These are phyloP conservation scores for Boehmeria nivea DNA, from an alignment of 306 rosid genomes.

Conservation along the genomic window DNA sequence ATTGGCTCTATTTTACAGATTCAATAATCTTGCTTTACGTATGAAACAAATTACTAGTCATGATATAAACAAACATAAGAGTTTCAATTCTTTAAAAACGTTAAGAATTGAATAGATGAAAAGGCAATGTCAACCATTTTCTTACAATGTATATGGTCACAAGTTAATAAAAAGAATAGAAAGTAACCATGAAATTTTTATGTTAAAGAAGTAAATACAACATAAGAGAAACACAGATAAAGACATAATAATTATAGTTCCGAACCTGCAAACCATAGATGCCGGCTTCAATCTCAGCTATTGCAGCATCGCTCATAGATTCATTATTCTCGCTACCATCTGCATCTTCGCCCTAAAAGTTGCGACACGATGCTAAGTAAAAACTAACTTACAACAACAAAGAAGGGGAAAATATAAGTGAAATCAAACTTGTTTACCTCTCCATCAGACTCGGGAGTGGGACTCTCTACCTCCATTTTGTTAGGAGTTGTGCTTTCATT, in stretches of 20 bases:
- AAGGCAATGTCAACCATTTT: too few relatives aligned
- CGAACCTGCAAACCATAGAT: conserved; percentile 80
- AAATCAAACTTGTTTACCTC: conserved; percentile 44
- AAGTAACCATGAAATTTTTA: background rate
- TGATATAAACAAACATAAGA: too few relatives aligned
- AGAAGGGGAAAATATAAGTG: conserved; percentile 13
- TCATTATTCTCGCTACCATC: conserved; percentile 33
- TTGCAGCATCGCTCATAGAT: conserved; percentile 39
- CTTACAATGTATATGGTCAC: too few relatives aligned
- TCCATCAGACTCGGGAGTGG: conserved; percentile 32
- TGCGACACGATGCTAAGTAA: conserved; percentile 11
- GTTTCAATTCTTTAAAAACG: too few relatives aligned
- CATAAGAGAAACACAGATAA: conserved; percentile 9
- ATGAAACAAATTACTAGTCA: too few relatives aligned
- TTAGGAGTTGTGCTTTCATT: conserved; percentile 34
- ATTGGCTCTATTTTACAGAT: too few relatives aligned
- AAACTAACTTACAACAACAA: conserved; percentile 10
- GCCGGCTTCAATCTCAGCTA: conserved; percentile 64
- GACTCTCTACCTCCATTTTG: conserved; percentile 25
- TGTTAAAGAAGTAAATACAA: conserved; percentile 2
- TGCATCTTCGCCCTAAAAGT: conserved; percentile 39
- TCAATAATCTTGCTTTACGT: too few relatives aligned
- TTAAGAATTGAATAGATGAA: too few relatives aligned
- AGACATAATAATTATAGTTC: conserved; percentile 20
- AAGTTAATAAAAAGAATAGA: too few relatives aligned